Evolutionary conservation across 768 basidiomycete species (phyloP).

Genomic region (Leccinum pellstonianum): DNA sequence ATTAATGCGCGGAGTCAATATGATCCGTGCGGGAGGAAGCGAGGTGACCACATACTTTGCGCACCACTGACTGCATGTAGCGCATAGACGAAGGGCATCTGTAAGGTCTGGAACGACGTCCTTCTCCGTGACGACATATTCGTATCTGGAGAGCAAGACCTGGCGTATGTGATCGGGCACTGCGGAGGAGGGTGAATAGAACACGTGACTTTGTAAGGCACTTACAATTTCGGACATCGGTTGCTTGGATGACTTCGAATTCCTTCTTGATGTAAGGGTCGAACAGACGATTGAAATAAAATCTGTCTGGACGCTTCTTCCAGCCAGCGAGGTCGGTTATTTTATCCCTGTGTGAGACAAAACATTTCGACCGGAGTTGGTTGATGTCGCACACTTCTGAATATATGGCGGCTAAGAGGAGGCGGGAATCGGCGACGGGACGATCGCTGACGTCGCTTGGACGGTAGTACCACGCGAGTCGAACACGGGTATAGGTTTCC

Average conservation of each 20-base stretch:
- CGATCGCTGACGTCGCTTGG: constrained; percentile 95
- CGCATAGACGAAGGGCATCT: constrained; percentile 81
- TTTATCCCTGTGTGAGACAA: constrained; percentile 93
- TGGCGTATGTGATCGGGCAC: constrained; percentile 82
- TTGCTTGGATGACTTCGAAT: constrained; percentile 90
- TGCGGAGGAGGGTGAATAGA: constrained; percentile 32
- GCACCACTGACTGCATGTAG: constrained; percentile 86
- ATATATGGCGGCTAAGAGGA: constrained; percentile 93
- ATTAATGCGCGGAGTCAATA: constrained; percentile 26
- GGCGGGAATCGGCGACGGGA: constrained; percentile 83
- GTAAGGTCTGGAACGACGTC: constrained; percentile 90
- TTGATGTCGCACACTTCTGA: constrained; percentile 94
- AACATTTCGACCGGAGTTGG: constrained; percentile 90
- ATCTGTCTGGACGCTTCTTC: constrained; percentile 93
- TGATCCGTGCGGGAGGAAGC: constrained; percentile 15
- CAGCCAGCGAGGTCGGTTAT: constrained; percentile 89
- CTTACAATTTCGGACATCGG: constrained; percentile 87
- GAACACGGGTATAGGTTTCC: constrained; percentile 76
- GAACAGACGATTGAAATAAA: constrained; percentile 94
- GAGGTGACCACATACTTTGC: constrained; percentile 58
- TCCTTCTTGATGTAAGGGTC: constrained; percentile 98
- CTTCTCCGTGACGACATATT: constrained; percentile 94
- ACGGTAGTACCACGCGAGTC: constrained; percentile 95
- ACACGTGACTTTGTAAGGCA: constrained; percentile 22
- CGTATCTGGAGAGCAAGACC: constrained; percentile 77